Conservation (phyloP, 2,329 filamentous ascomycete species). For the Monilinia vaccinii-corymbosi region DNA sequence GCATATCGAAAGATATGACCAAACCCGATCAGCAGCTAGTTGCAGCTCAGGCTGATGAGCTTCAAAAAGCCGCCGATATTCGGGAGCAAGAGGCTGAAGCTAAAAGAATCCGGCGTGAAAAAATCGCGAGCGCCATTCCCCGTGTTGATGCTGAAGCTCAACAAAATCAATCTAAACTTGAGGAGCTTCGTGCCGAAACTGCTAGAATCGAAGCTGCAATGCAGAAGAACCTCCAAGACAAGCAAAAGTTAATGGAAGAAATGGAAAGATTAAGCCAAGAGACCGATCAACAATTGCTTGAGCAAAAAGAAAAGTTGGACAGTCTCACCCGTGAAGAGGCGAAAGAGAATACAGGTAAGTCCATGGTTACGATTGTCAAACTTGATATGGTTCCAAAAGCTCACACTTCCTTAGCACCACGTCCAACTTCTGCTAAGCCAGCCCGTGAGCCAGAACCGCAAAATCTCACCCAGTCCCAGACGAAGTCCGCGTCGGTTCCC, state of each 20-base stretch:
- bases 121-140: conserved; percentile 27
- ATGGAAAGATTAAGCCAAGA: conserved; percentile 29
- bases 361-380: not conserved
- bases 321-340: conserved; percentile 23
- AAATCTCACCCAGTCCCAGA: not conserved
- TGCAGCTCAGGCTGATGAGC: conserved; percentile 22
- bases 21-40: conserved; percentile 20
- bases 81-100: conserved; percentile 22
- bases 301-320: conserved; percentile 28
- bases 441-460: not conserved
- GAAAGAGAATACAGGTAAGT: conserved; percentile 24
- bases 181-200: conserved; percentile 26
- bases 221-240: conserved; percentile 27
- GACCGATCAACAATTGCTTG: conserved; percentile 29
- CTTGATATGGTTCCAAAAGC: not conserved
- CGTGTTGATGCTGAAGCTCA: conserved; percentile 29
- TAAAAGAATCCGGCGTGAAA: conserved; percentile 27
- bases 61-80: conserved; percentile 19
- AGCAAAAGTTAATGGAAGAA: conserved; percentile 28
- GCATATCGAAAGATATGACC: conserved; percentile 16
- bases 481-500: not conserved
- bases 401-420: not conserved
- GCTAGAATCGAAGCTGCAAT: conserved; percentile 27
- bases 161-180: conserved; percentile 23
- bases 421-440: not conserved